Evolutionary conservation across 179 eudicot genomes (phyloP).

Genomic region (Pouteria campechiana): DNA sequence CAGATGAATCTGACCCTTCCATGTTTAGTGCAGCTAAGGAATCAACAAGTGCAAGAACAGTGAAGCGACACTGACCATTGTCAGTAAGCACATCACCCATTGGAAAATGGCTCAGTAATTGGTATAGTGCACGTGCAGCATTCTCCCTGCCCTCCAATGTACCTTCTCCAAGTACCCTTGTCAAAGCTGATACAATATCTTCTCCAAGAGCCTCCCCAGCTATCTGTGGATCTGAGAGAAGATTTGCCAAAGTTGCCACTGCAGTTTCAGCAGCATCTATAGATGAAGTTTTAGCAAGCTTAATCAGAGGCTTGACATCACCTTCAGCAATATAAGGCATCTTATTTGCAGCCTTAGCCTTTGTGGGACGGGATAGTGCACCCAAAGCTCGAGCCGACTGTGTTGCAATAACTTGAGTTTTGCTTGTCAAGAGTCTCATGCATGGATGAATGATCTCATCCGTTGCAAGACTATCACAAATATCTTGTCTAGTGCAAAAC

Average conservation of each 20-base stretch:
- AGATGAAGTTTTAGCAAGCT: conserved; percentile 59
- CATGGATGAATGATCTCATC: conserved; percentile 68
- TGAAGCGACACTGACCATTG: conserved; percentile 42
- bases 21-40: conserved; percentile 43
- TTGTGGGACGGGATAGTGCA: conserved; percentile 60
- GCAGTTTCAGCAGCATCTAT: conserved; percentile 61
- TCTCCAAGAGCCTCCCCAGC: conserved; percentile 61
- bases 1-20: conserved; percentile 41
- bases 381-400: conserved; percentile 79
- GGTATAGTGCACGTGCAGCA: conserved; percentile 60
- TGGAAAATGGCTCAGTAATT: conserved; percentile 49
- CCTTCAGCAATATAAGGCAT: conserved; percentile 59
- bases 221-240: conserved; percentile 43
- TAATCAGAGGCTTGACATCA: conserved; percentile 55
- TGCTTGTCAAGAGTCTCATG: conserved; percentile 74
- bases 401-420: conserved; percentile 60
- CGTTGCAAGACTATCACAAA: conserved; percentile 61
- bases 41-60: conserved; percentile 58
- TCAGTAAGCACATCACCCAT: conserved; percentile 49
- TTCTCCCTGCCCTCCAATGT: conserved; percentile 57
- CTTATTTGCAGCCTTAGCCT: conserved; percentile 35
- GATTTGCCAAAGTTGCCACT: conserved; percentile 60
- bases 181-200: conserved; percentile 60
- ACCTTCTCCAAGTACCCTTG: conserved; percentile 49
- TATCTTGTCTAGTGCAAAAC: conserved; percentile 55